Percentiles rank a stretch among this genome's conserved stretches.
phyloP scores from a whole-genome alignment of 768 basidiomycete genomes.

The Postia placenta region DNA sequence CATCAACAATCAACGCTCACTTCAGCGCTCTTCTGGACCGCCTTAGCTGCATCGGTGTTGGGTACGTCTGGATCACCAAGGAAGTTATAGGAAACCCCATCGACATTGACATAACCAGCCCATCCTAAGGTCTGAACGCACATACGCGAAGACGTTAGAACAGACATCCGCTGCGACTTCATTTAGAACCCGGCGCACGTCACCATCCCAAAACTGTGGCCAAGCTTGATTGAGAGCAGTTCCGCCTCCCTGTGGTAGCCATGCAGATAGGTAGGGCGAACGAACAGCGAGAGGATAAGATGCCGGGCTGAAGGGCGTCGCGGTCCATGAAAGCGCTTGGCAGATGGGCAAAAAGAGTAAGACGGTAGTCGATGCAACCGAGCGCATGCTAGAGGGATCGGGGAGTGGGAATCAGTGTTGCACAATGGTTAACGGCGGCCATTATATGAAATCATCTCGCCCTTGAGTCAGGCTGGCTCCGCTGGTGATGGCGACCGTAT shows the following conservation, averaged over 20 bases:
- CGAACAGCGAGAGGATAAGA: slow-evolving; percentile 62
- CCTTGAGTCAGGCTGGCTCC: too few species aligned
- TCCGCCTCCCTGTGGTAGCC: slow-evolving; percentile 42
- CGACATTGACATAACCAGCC: slow-evolving; percentile 60
- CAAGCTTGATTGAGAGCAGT: slow-evolving; percentile 40
- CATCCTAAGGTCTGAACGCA: slow-evolving; percentile 48
- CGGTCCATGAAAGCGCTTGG: slow-evolving; percentile 7
- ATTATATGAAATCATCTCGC: background rate
- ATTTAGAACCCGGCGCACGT: slow-evolving; percentile 28
- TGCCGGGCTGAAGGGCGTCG: slow-evolving; percentile 37
- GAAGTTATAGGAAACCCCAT: slow-evolving; percentile 48
- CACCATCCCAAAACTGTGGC: slow-evolving; percentile 66
- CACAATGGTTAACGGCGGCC: background rate
- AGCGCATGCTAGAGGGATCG: background rate
- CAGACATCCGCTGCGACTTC: background rate
- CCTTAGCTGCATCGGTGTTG: slow-evolving; percentile 36
- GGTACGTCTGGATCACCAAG: slow-evolving; percentile 48
- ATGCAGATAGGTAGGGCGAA: slow-evolving; percentile 59
- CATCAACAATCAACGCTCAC: slow-evolving; percentile 22
- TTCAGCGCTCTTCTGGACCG: slow-evolving; percentile 49
- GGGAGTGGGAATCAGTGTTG: background rate
- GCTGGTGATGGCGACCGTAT: too few species aligned
- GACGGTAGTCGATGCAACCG: background rate
- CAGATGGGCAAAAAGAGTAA: background rate
- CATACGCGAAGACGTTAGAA: background rate